These are phyloP conservation scores for Arthrobotrys sinensis DNA, from an alignment of 2,329 filamentous ascomycete genomes.

Conservation along the genomic window DNA sequence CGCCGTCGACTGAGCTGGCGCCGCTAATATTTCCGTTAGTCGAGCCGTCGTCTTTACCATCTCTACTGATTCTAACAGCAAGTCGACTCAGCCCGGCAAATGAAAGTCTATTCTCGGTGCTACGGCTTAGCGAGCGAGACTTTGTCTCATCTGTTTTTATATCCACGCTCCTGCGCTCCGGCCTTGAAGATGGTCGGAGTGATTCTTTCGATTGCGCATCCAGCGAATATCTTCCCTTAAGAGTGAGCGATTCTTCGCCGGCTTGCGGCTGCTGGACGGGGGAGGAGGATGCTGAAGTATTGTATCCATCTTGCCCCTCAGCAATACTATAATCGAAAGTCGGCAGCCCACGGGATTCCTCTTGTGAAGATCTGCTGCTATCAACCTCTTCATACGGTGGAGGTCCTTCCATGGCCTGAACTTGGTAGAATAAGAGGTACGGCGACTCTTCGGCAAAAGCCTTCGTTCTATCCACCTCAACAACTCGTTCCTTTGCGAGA, in stretches of 20 bases:
- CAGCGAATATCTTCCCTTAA: conserved; percentile 46
- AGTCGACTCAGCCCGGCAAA: conserved; percentile 53
- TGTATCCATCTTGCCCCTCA: conserved; percentile 44
- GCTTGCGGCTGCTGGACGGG: conserved; percentile 44
- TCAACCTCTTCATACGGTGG: conserved; percentile 55
- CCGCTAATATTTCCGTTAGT: conserved; percentile 40
- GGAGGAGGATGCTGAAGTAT: conserved; percentile 51
- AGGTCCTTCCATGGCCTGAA: conserved; percentile 81
- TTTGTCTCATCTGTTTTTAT: conserved; percentile 5
- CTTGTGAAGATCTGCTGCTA: conserved; percentile 53
- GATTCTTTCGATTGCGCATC: conserved; percentile 55
- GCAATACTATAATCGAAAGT: conserved; percentile 57
- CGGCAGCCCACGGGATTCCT: conserved; percentile 46
- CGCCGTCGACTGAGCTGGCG: conserved; percentile 49
- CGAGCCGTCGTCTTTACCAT: conserved; percentile 35
- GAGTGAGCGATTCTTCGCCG: conserved; percentile 17
- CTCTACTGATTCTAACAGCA: conserved; percentile 49
- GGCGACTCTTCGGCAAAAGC: conserved; percentile 89
- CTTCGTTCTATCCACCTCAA: conserved; percentile 81
- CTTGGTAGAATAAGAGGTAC: conserved; percentile 95
- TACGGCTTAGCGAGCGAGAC: conserved; percentile 46
- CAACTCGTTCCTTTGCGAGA: conserved; percentile 80
- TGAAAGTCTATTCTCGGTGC: conserved; percentile 52
- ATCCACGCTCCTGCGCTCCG: conserved; percentile 45
- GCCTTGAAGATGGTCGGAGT: conserved; percentile 54